Conservation (phyloP, 2,329 filamentous ascomycete genomes). For the Canariomyces notabilis region DNA sequence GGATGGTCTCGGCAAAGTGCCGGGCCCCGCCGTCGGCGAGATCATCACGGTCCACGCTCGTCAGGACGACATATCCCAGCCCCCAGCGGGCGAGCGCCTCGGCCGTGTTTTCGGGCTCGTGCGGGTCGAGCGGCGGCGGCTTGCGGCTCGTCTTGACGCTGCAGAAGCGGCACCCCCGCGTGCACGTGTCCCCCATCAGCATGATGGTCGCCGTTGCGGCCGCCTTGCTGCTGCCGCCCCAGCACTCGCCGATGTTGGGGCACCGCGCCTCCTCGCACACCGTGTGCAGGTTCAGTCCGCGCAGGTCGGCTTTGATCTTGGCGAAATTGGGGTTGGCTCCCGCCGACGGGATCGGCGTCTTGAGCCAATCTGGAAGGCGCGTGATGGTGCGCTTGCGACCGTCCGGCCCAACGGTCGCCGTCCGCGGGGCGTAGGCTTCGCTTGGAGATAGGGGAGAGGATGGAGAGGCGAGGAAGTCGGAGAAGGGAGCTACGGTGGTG, state of each 20-base stretch:
- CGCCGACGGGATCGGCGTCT: constrained; percentile 75
- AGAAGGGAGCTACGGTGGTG: constrained; percentile 51
- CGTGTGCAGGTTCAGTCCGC: constrained; percentile 85
- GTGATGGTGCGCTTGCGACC: constrained; percentile 61
- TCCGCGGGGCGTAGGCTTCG: constrained; percentile 57
- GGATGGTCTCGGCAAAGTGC: constrained; percentile 91
- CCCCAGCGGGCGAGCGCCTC: constrained; percentile 92
- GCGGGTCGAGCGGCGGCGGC: constrained; percentile 78
- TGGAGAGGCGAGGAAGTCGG: constrained; percentile 50
- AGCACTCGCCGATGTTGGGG: constrained; percentile 97
- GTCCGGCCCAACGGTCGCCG: constrained; percentile 59
- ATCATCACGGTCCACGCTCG: constrained; percentile 90
- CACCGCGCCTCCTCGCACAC: constrained; percentile 97
- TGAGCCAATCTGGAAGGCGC: constrained; percentile 87
- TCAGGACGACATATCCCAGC: constrained; percentile 91
- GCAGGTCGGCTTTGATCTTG: constrained; percentile 88
- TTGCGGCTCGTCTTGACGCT: constrained; percentile 82
- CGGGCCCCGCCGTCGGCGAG: constrained; percentile 78
- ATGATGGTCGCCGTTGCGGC: constrained; percentile 97
- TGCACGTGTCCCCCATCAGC: constrained; percentile 99
- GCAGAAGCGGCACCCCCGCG: constrained; percentile 93
- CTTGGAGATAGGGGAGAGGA: constrained; percentile 40
- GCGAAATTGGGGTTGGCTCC: constrained; percentile 77
- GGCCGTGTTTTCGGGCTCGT: constrained; percentile 94
- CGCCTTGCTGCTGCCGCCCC: constrained; percentile 84